Evolutionary conservation across 1,284 basidiomycete genomes (phyloP).

Genomic region (Boletus calvinii): DNA sequence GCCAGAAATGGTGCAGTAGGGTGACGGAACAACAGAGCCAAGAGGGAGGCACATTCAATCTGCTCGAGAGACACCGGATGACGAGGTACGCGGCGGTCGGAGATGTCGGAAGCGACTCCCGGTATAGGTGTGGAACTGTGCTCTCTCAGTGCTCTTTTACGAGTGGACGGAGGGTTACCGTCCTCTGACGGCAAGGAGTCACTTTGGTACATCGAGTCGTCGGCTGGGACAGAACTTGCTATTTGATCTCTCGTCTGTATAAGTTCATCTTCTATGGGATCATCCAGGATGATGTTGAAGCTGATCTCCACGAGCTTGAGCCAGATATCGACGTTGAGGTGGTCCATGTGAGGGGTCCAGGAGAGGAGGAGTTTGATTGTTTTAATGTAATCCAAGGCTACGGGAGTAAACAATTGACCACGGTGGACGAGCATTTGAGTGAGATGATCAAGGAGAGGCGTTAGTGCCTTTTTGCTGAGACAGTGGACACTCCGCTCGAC

Average conservation of each 20-base stretch:
- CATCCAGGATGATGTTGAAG: slow-evolving; percentile 75
- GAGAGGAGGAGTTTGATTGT: slow-evolving; percentile 63
- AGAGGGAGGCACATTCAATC: slow-evolving; percentile 66
- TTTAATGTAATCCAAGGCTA: slow-evolving; percentile 83
- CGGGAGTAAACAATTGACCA: slow-evolving; percentile 57
- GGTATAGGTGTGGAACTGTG: slow-evolving; percentile 24
- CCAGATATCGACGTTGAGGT: slow-evolving; percentile 71
- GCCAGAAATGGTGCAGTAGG: slow-evolving; percentile 55
- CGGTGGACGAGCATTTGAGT: slow-evolving; percentile 58
- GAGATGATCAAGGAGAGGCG: slow-evolving; percentile 66
- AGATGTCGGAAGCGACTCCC: slow-evolving; percentile 14
- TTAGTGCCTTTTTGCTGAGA: slow-evolving; percentile 54
- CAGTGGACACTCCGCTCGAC: slow-evolving; percentile 55
- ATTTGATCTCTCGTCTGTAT: slow-evolving; percentile 28
- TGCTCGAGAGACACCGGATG: slow-evolving; percentile 57
- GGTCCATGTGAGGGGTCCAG: slow-evolving; percentile 77
- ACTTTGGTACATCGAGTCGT: slow-evolving; percentile 31
- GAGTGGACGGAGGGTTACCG: slow-evolving; percentile 25
- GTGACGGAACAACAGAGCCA: slow-evolving; percentile 66
- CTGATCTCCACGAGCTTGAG: slow-evolving; percentile 62
- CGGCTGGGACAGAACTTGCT: slow-evolving; percentile 20
- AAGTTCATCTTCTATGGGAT: slow-evolving; percentile 51
- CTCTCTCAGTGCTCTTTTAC: slow-evolving; percentile 27
- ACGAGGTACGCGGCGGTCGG: slow-evolving; percentile 18
- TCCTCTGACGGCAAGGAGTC: slow-evolving; percentile 34